Base-by-base conservation (phyloP, 2,329 filamentous ascomycete species). In the Ophiobolus disseminans region DNA sequence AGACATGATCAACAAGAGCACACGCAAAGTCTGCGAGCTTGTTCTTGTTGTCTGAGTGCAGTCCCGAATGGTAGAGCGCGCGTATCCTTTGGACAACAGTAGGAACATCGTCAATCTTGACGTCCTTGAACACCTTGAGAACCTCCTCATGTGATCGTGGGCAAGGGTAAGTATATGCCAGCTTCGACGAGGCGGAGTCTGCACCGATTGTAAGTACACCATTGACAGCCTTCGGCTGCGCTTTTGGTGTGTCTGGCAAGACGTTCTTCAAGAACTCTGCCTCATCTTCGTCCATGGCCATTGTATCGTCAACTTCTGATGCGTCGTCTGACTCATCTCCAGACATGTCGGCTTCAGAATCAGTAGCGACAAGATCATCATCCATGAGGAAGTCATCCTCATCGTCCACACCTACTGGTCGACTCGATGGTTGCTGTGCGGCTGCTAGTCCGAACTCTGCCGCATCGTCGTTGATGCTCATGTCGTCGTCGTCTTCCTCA, bases 311-410 rank as follows among this genome's bases (percentile, higher is more conserved):
- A 6, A 69, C 59, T 13, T 65, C 70, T 7, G 66, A 66, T n/a
- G 48, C 67, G 14, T 59, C 62, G 0, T 65, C 66, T 32, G 68
- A 66, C 26, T 60, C 66, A 5, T 62, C 64, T 20, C 58, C 64
- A 11, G 62, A 69, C 4, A 69, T 63, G 7, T 77, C 74, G n/a
- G 68, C 63, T 37, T 80, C 77, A 2, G 90, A 93, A 28, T 86
- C 89, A 59, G 87, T 92, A 10, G 91, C 91, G 25, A 97, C 82
- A 13, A 97, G 80, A 65, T 96, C 88, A 54, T 94, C 90, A 50
- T 97, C 93, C 53, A 97, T 86, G 20, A 93, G 70, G 63, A 97
- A 97, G 62, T 97, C 91, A 62, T 97, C 93, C 68, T 97, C 93
- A 60, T 97, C 93, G 57, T 96, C 91, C 25, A 96, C 49, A 58